Evolutionary conservation across 164 flowering plant species (phyloP).

Genomic region (Magnolia sinica): DNA sequence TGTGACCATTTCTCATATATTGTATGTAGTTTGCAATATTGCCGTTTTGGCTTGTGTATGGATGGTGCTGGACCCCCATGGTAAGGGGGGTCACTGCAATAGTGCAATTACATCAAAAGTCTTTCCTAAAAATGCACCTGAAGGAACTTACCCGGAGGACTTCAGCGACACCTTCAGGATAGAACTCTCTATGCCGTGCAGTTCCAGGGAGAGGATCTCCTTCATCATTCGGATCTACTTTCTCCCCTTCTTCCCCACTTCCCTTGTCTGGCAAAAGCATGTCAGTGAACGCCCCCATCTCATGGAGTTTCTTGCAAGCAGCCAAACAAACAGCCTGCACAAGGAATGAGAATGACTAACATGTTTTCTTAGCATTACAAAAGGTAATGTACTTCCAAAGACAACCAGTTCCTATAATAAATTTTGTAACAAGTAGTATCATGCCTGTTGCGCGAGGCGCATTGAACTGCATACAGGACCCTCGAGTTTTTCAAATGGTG

Average conservation of each 20-base stretch:
- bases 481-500: constrained; percentile 94
- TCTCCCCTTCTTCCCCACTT: constrained; percentile 72
- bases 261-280: constrained; percentile 99
- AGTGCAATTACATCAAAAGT: neutral
- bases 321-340: constrained; percentile 95
- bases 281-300: constrained; percentile 99
- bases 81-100: neutral
- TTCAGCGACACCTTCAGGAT: constrained; percentile 98
- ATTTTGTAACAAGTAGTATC: neutral
- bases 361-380: neutral
- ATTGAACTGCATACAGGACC: constrained; percentile 93
- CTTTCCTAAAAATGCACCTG: neutral
- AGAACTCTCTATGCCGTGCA: constrained; percentile 96
- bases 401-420: constrained; percentile 5
- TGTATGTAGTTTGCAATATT: neutral
- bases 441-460: constrained; percentile 97
- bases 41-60: neutral
- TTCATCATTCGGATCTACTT: constrained; percentile 71
- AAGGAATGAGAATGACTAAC: neutral
- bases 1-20: no score
- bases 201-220: constrained; percentile 96
- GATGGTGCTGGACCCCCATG: neutral
- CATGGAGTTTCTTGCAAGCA: constrained; percentile 99
- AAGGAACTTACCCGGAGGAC: constrained; percentile 65
- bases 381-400: neutral